phyloP scores from a whole-genome alignment of 106 monocot species.

The Ottelia alismoides region DNA sequence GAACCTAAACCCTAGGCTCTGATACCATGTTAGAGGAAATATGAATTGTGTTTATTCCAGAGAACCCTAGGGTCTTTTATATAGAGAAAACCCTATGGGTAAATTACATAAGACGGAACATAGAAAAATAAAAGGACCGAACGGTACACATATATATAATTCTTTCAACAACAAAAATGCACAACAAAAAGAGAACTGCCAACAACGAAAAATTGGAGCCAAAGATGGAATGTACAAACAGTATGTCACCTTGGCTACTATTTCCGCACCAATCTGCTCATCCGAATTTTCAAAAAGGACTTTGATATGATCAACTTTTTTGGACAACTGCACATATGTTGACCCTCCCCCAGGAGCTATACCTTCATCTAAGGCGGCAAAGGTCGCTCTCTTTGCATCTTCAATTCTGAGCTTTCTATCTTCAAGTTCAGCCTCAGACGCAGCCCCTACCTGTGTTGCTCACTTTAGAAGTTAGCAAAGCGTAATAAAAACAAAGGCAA shows the following conservation, averaged over 20 bases:
- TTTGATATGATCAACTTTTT: conserved; percentile 45
- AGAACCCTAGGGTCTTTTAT: no score
- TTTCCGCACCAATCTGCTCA: conserved; percentile 84
- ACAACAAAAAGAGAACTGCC: no score
- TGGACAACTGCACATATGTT: conserved; percentile 74
- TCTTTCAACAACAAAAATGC: no score
- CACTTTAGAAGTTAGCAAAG: neutral
- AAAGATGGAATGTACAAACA: neutral
- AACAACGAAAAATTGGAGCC: no score
- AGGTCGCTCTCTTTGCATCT: conserved; percentile 94
- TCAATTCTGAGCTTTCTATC: conserved; percentile 90
- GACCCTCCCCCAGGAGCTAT: conserved; percentile 92
- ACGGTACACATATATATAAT: neutral
- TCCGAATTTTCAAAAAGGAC: conserved; percentile 52
- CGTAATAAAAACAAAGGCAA: no score
- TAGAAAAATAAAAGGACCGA: neutral
- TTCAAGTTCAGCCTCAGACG: conserved; percentile 86
- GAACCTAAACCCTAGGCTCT: no score
- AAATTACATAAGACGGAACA: no score
- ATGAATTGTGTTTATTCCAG: no score
- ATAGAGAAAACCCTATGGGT: no score
- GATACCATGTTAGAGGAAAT: no score
- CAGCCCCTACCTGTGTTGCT: conserved; percentile 59
- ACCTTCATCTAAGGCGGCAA: conserved; percentile 92
- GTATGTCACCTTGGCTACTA: conserved; percentile 55